Evolutionary conservation across 306 rosid genomes (phyloP).

Genomic region (Cyclanthera cordifolia): DNA sequence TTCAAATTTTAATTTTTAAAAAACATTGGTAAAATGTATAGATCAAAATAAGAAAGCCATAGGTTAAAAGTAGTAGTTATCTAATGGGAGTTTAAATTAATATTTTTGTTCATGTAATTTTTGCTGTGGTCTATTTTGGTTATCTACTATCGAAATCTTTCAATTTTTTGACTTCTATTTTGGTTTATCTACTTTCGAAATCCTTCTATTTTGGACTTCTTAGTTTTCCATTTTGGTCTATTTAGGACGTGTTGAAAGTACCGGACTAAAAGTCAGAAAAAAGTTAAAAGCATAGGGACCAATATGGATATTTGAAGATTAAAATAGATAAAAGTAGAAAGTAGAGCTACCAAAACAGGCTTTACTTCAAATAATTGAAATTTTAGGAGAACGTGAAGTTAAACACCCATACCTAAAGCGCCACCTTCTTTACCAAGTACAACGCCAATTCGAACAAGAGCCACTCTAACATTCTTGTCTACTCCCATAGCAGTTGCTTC

Average conservation of each 20-base stretch:
- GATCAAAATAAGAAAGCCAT: too few relatives aligned
- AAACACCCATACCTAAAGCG: conserved; percentile 56
- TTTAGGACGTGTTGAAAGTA: too few relatives aligned
- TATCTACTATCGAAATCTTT: too few relatives aligned
- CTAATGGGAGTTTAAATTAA: too few relatives aligned
- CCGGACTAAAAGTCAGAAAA: neutral
- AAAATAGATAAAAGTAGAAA: neutral
- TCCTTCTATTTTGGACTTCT: neutral
- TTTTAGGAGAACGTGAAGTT: neutral
- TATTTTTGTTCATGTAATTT: too few relatives aligned
- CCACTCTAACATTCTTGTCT: conserved; percentile 66
- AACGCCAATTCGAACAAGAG: conserved; percentile 83
- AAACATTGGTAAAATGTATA: too few relatives aligned
- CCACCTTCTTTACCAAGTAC: conserved; percentile 99
- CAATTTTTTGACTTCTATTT: too few relatives aligned
- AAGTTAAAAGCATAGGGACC: neutral
- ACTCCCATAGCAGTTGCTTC: conserved; percentile 65
- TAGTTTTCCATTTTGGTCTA: too few relatives aligned
- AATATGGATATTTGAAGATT: neutral
- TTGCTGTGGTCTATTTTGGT: too few relatives aligned
- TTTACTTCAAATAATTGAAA: neutral
- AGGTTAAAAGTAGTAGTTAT: too few relatives aligned
- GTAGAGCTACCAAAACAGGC: neutral
- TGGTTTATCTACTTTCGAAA: too few relatives aligned
- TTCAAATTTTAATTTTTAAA: too few relatives aligned